Conservation (phyloP, 2,329 filamentous ascomycete species). For the Hypoxylon sp. region DNA sequence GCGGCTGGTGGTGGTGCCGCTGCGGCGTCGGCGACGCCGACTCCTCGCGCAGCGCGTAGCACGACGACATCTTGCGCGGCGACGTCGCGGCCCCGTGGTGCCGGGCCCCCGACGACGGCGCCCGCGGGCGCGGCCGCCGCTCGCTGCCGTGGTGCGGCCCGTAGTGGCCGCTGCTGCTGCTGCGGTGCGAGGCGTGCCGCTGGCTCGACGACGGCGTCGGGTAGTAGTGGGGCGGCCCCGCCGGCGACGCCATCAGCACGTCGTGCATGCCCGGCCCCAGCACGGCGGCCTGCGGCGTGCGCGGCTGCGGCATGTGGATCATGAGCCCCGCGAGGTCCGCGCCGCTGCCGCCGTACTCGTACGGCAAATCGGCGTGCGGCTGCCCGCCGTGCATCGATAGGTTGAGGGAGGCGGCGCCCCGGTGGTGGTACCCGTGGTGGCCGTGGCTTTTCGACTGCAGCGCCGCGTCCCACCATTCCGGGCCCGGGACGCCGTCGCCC, state of each 20-base stretch:
- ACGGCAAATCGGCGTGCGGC: slow-evolving; percentile 50
- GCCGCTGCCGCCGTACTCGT: slow-evolving; percentile 46
- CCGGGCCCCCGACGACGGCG: slow-evolving; percentile 62
- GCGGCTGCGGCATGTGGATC: slow-evolving; percentile 63
- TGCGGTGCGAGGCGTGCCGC: slow-evolving; percentile 31
- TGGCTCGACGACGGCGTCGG: slow-evolving; percentile 34
- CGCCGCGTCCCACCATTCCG: slow-evolving; percentile 41
- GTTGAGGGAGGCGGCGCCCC: slow-evolving; percentile 47
- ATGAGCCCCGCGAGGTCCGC: slow-evolving; percentile 54
- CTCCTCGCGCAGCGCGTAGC: slow-evolving; percentile 42
- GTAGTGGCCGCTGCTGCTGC: slow-evolving; percentile 33
- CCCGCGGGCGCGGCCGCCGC: slow-evolving; percentile 57
- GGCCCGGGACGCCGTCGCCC: slow-evolving; percentile 32
- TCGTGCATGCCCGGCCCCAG: slow-evolving; percentile 46
- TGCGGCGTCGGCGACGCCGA: slow-evolving; percentile 51
- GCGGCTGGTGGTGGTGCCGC: slow-evolving; percentile 19
- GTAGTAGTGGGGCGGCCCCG: slow-evolving; percentile 24
- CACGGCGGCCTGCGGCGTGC: slow-evolving; percentile 48
- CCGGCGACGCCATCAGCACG: slow-evolving; percentile 8
- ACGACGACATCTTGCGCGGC: slow-evolving; percentile 49
- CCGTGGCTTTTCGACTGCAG: slow-evolving; percentile 11
- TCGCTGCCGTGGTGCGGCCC: slow-evolving; percentile 43
- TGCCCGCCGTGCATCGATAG: slow-evolving; percentile 53
- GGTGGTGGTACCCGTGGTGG: slow-evolving; percentile 6
- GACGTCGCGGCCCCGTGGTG: slow-evolving; percentile 52